phyloP scores from a whole-genome alignment of 805 yeast species.

The Wickerhamiella sorbophila region DNA sequence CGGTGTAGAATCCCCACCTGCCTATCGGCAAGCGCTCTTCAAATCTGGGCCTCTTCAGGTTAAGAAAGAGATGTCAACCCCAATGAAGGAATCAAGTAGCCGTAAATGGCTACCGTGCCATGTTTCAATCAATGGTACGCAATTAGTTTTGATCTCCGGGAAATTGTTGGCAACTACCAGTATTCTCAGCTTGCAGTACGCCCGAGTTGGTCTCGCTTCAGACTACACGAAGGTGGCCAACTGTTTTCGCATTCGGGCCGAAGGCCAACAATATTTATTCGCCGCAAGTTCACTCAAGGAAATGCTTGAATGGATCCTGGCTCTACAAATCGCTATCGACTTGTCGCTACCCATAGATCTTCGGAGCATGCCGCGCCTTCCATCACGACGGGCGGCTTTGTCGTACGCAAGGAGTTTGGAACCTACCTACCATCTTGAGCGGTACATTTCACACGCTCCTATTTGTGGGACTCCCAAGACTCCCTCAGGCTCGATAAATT shows the following conservation, averaged over 20 bases:
- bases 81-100: slow-evolving; percentile 51
- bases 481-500: no score
- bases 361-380: slow-evolving; percentile 53
- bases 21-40: slow-evolving; percentile 50
- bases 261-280: slow-evolving; percentile 66
- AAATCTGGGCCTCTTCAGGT: slow-evolving; percentile 43
- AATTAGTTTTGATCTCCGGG: slow-evolving; percentile 50
- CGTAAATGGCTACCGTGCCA: slow-evolving; percentile 59
- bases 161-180: slow-evolving; percentile 20
- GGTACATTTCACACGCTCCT: no score
- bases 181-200: slow-evolving; percentile 64
- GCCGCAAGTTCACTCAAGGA: slow-evolving; percentile 48
- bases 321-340: slow-evolving; percentile 60
- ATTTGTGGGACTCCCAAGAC: no score
- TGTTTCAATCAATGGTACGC: slow-evolving; percentile 75
- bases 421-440: no score
- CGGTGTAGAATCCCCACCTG: slow-evolving; percentile 48
- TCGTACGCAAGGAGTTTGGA: no score
- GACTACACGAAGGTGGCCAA: slow-evolving; percentile 54
- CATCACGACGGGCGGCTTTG: slow-evolving; percentile 4
- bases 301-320: slow-evolving; percentile 67
- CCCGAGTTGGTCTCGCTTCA: slow-evolving; percentile 68
- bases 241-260: slow-evolving; percentile 52
- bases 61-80: slow-evolving; percentile 65
- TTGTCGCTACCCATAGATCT: slow-evolving; percentile 61